Evolutionary conservation across 78 protist species (phyloP).

Genomic region (Speleostelium caveatum): DNA sequence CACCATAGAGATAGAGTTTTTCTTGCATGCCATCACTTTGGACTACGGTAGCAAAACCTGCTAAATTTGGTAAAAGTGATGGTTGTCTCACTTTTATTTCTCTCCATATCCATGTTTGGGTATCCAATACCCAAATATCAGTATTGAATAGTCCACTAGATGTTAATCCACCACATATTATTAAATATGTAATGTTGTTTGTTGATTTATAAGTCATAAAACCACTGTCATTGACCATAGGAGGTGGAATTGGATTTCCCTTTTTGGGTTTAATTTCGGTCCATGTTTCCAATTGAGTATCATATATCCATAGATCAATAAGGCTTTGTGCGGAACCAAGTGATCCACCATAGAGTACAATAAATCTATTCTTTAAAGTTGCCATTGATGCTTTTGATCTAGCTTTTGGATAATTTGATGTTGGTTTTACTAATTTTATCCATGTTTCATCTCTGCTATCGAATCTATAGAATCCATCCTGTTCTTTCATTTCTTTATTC

Average conservation of each 20-base stretch:
- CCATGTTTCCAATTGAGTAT: not conserved
- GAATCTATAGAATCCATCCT: not conserved
- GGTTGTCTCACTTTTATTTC: not conserved
- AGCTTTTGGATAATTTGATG: not conserved
- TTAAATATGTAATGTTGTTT: not conserved
- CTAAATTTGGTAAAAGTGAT: not conserved
- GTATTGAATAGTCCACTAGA: not conserved
- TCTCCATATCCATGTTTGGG: not conserved
- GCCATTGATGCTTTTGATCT: not conserved
- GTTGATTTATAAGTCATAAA: not conserved
- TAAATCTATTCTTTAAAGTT: not conserved
- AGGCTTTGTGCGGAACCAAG: not conserved
- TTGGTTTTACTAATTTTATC: not conserved
- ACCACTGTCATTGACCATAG: not conserved
- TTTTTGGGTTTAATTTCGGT: not conserved
- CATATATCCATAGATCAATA: not conserved
- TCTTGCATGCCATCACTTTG: constrained; percentile 1
- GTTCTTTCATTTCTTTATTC: not conserved
- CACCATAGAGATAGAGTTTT: constrained; percentile 1
- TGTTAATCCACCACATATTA: not conserved
- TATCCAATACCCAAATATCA: not conserved
- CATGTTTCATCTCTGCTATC: not conserved
- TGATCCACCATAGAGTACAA: not conserved
- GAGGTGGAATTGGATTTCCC: not conserved
- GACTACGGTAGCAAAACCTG: not conserved